Evolutionary conservation across 2,329 filamentous ascomycete species (phyloP), one percentile per base, ranked within the genome.

Genomic region (Davidsoniella australis): DNA sequence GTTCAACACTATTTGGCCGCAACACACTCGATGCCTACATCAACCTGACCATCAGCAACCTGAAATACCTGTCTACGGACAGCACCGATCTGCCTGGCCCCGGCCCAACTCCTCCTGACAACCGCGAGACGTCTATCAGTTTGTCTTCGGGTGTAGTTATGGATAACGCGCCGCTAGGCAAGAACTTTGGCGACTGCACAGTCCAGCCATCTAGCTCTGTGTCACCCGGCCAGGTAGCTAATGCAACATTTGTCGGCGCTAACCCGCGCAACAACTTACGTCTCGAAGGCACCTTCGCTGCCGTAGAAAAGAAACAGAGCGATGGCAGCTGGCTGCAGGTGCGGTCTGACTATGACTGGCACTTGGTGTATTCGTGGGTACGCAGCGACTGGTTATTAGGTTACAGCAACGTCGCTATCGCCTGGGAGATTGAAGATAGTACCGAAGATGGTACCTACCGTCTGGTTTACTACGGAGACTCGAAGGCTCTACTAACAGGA

Each of bases 261-360:
- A 94, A 94, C 58, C 88, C 88, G 7, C 73, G 88, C 45, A 95
- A 94, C 62, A 82, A 93, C 54, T 71, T 94, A 41, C 75, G 78
- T 2, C 75, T 86, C 1, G 87, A 85, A 59, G 72, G 71, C 10
- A 94, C 82, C 0, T 94, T 80, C 59, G 82, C 82, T 0, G 75
- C 81, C 0, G 75, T 94, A 0, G 86, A 95, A 67, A 55, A 56
- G 42, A 49, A 58, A 2, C 36, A 43, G 16, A 54, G 45, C 2
- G 17, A 23, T 6, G 50, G 47, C 17, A 57, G 56, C 2, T 94
- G 88, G 88, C 64, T 64, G 9, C 67, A 66, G 39, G 73, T 91
- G 18, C 73, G 79, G n/a, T 75, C 76, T 57, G 88, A 95, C 59
- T 68, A 66, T 8, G 87, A 95, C 61, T 95, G 88, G 88, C 74